Evolutionary conservation across 2,329 filamentous ascomycete genomes (phyloP), one percentile per base, ranked within the genome.

Genomic region (Neopestalotiopsis clavispora): DNA sequence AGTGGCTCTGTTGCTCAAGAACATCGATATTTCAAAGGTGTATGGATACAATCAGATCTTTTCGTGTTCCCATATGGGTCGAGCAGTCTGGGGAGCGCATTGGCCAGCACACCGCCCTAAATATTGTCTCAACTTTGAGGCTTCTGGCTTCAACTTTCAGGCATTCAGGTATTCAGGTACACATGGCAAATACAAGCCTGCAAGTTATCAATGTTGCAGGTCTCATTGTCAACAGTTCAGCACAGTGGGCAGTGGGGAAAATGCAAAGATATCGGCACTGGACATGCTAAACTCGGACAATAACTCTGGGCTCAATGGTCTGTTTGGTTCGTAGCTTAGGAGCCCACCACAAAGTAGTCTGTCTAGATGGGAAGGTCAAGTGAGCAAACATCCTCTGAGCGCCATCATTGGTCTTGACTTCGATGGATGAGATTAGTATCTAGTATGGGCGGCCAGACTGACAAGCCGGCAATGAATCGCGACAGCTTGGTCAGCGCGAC

Each of bases 111-210:
- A 52, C 45, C 45, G 45, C 45, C 45, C 45, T 52, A 52, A n/a
- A 17, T 52, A 52, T n/a, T 52, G 45, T 52, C 45, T 52, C 45
- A 52, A 52, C 45, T 52, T n/a, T 52, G 45, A 52, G 45, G 45
- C 45, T 52, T 52, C 45, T 20, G 45, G 17, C 20, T 17, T 20
- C 45, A 52, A 52, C 20, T 52, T 52, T 52, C n/a, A 17, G 45
- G 14, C n/a, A n/a, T n/a, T 52, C 45, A 52, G 45, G 45, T 52
- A n/a, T n/a, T 52, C 45, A 52, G 45, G 45, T 52, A 52, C 45
- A 17, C n/a, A 52, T 20, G 45, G 45, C 45, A 52, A 17, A 52
- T 52, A 6, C 17, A n/a, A 38, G 34, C 34, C 45, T 20, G n/a
- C 42, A 49, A n/a, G 42, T 49, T n/a, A 49, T 4, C 14, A 49